Base-by-base conservation (phyloP, 2,329 filamentous ascomycete species). In the Canariomyces notabilis region DNA sequence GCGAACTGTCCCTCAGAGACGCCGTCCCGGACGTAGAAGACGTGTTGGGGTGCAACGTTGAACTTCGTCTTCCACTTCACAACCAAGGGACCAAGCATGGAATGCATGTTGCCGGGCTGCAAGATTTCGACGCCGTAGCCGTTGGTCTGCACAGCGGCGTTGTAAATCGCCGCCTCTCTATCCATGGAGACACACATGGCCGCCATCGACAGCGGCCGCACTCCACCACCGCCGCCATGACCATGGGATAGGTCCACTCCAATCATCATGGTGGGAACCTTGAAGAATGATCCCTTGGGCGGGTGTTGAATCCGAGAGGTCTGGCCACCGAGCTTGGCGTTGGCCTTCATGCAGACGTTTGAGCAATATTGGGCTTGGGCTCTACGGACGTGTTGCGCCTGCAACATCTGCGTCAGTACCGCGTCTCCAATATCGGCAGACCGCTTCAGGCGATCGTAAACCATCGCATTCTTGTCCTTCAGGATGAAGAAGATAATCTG, bases 311-410 rank as follows among this genome's bases (percentile, higher is more conserved):
- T 61, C 36, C 64, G 72, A 42, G 70, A 82, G 1, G 89, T 96
- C 0, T 80, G 77, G 5, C 93, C 93, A 12, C 93, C 93, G 2
- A 98, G 77, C 71, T 98, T 98, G 3, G 88, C 86, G 58, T 98
- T 97, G 55, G 98, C 82, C 71, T 98, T 98, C 88, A 98, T 93
- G 53, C 82, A 79, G 0, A 98, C 89, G 52, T 98, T 98, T 1
- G 87, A 93, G 59, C 87, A 85, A 66, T 97, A 97, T 59, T 98
- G 93, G 0, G 76, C 76, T 18, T 85, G 80, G 14, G 78, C 79
- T 62, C 84, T 85, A 31, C 69, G 58, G 1, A 91, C 86, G 49
- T 94, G 85, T 0, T 69, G 68, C 2, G 74, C 71, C 54, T 89
- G 83, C n/a, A 97, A 62, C 52, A 90, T 85, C 62, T 97, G 93